Evolutionary conservation across 2,329 filamentous ascomycete species (phyloP).

Genomic region (Botrytis galanthina): DNA sequence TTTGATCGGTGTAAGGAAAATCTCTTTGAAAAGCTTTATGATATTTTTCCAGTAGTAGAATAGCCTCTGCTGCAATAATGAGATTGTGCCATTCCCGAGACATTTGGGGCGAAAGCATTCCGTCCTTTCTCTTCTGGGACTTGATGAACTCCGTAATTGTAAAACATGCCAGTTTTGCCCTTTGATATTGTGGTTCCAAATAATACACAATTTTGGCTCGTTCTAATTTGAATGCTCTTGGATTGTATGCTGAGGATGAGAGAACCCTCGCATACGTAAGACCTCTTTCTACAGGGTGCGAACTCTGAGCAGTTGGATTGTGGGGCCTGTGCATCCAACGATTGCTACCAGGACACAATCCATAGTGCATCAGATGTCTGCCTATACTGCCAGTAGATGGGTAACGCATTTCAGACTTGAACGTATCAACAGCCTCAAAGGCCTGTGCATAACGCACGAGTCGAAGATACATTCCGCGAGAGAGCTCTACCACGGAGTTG

Average conservation of each 20-base stretch:
- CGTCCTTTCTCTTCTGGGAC: neutral
- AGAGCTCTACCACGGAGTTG: neutral
- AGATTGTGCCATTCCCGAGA: neutral
- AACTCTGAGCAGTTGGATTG: neutral
- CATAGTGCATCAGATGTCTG: neutral
- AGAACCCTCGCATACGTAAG: neutral
- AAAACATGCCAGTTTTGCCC: neutral
- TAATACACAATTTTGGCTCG: neutral
- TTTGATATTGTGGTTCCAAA: neutral
- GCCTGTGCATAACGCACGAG: neutral
- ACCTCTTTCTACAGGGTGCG: neutral
- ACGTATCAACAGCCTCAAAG: neutral
- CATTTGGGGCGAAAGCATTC: neutral
- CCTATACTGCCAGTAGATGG: neutral
- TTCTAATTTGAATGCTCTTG: neutral
- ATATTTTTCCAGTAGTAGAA: neutral
- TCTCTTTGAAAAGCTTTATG: neutral
- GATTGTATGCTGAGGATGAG: neutral
- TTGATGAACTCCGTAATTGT: neutral
- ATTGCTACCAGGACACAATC: neutral
- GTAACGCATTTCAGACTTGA: neutral
- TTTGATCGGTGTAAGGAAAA: neutral
- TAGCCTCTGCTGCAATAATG: neutral
- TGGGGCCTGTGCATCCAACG: neutral
- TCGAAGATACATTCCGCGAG: neutral